These are phyloP conservation scores for Macaranga tanarius DNA, from an alignment of 441 rosid species.

Conservation along the genomic window DNA sequence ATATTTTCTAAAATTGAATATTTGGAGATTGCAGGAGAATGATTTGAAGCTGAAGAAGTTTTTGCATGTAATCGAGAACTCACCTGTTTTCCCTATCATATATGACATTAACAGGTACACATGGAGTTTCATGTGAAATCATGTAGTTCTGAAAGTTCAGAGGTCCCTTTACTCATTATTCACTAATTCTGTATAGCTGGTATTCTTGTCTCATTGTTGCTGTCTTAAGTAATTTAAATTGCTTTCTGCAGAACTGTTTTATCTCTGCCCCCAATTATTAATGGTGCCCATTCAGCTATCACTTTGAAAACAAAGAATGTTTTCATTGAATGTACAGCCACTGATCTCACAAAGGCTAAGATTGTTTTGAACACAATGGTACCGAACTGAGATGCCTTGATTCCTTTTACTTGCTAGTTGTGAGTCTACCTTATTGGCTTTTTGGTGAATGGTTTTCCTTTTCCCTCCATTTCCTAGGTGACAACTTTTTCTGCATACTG, in stretches of 20 bases:
- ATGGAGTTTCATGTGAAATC: constrained; percentile 1
- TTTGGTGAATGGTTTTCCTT: constrained; percentile 9
- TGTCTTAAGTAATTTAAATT: constrained; percentile 12
- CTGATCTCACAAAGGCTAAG: constrained; percentile 91
- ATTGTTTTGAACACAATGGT: constrained; percentile 89
- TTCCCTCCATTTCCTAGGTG: constrained; percentile 47
- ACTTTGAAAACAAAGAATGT: constrained; percentile 89
- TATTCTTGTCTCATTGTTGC: not conserved
- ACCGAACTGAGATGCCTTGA: constrained; percentile 20
- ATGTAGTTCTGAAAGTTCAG: constrained; percentile 2
- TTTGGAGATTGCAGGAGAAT: constrained; percentile 47
- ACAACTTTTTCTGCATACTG: constrained; percentile 75
- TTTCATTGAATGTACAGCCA: constrained; percentile 95
- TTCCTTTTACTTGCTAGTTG: constrained; percentile 21
- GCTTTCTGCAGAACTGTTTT: constrained; percentile 65
- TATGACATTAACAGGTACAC: constrained; percentile 72
- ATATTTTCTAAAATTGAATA: constrained; percentile 12
- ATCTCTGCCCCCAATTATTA: constrained; percentile 92
- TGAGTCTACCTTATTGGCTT: constrained; percentile 9
- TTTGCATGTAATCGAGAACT: constrained; percentile 83
- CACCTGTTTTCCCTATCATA: constrained; percentile 79
- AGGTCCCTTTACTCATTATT: not conserved
- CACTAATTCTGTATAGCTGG: not conserved
- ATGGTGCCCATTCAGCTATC: constrained; percentile 95
- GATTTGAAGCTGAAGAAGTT: constrained; percentile 91